Base-by-base conservation (phyloP, 495 filamentous ascomycete species). In the Oidiodendron maius region DNA sequence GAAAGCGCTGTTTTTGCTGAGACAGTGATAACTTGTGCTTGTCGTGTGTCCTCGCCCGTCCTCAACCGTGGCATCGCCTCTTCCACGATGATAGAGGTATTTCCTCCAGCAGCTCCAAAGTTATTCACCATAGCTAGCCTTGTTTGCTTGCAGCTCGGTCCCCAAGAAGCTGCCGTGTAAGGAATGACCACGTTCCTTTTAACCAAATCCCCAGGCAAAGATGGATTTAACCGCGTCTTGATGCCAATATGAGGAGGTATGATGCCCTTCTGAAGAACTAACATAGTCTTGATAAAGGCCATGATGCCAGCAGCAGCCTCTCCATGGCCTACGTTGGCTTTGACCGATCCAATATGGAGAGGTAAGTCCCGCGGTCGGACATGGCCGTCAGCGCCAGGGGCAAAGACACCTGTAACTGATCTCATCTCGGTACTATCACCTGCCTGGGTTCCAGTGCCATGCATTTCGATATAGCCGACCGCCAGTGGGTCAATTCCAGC, bases 271-370 rank as follows among this genome's bases (percentile, higher is more conserved):
- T 50, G 28, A 8, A 96, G 68, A 87, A 96, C 95, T 62, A 95
- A 63, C 37, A 96, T 61, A 16, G 94, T 70, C 1, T 59, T 96
- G 61, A 87, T 72, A 15, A 96, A 71, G 1, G 44, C 25, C 3
- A 26, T 43, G 22, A 95, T 61, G 51, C 91, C 91, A 40, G 91
- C 91, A 0, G 83, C 89, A 34, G 91, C 86, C 62, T 96, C 91
- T 32, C 82, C 87, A 63, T 96, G 91, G 2, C 91, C 91, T 18
- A 96, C 74, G 50, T 95, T 96, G 1, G 91, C 74, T 57, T 96
- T 94, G 84, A 57, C 80, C 0, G 90, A 81, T 13, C 91, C 91
- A 3, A 96, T 72, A 54, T 87, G 78, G 5, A 96, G 77, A 0
- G 87, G 81, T 58, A 86, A 77, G 28, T 83, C 76, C 1, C 75